Base-by-base conservation (phyloP, 257 asterid genomes). In the Penstemon eatonii region DNA sequence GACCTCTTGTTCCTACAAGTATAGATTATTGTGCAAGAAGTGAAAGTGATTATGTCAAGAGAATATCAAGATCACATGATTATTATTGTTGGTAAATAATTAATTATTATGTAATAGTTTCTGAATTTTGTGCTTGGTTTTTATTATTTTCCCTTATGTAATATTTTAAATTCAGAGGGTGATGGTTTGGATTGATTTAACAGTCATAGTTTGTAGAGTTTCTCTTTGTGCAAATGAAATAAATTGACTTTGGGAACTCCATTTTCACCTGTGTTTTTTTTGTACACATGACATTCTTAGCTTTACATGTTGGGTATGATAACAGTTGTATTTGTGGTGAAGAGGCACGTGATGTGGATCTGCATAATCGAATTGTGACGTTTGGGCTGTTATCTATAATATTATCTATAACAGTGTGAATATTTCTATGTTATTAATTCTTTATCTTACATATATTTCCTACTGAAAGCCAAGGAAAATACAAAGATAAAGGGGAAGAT, bases 1-100 rank as follows among this genome's bases (percentile, higher is more conserved):
- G 84, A 60, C 85, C 80, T 1, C 86, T 90, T 56, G 79, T 76
- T 8, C 96, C 96, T 3, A 61, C 81, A 18, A 75, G 87, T 71
- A 82, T 90, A 66, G 92, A 85, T 65, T 80, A 73, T 55, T 90
- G 97, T 70, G 80, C 88, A 6, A 82, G 86, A 71, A 83, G 87
- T 60, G 96, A 78, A 41, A 76, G 77, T 78, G 84, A 81, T 6
- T 47, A 62, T 43, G 81, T 83, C 37, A 79, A 74, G 79, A 82
- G 82, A 72, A 82, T 84, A 57, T 69, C 95, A 13, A 82, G 84
- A 66, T 86, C 96, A 19, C 91, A 79, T 53, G 90, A 83, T 56
- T 60, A 57, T 64, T 19, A 73, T 45, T 90, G 97, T 66, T 78
- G 65, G 66, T 73, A 36, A 43, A 50, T 50, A 37, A 54, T 3